Conservation (phyloP, 1,284 basidiomycete species). For the Entoloma clypeatum region DNA sequence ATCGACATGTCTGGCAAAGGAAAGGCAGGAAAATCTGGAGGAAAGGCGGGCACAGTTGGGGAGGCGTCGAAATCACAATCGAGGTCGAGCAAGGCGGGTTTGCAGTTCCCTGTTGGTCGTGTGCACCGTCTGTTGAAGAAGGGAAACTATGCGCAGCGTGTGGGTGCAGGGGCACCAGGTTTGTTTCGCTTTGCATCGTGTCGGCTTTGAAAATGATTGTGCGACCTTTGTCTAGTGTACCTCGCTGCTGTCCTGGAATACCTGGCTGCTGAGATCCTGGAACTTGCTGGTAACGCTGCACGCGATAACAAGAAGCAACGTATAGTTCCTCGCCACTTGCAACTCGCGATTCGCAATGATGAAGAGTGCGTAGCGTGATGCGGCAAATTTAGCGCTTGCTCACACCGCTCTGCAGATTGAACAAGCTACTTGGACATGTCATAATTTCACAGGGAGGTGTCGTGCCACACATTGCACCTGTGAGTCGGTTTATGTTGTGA, state of each 20-base stretch:
- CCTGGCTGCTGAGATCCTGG: constrained; percentile 83
- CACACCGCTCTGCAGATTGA: constrained; percentile 41
- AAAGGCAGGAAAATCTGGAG: constrained; percentile 56
- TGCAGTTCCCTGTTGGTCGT: constrained; percentile 90
- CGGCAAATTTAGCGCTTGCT: constrained; percentile 15
- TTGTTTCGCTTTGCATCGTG: background rate
- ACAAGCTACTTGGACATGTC: constrained; percentile 78
- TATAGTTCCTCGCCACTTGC: constrained; percentile 88
- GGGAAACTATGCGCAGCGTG: constrained; percentile 80
- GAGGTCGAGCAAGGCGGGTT: constrained; percentile 78
- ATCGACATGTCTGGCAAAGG: constrained; percentile 49
- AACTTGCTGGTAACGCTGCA: constrained; percentile 80
- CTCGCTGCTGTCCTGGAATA: constrained; percentile 75
- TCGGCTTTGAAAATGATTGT: constrained; percentile 3
- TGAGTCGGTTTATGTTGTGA: constrained; percentile 17
- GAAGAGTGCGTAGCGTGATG: constrained; percentile 62
- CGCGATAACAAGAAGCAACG: constrained; percentile 85
- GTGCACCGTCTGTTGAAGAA: constrained; percentile 85
- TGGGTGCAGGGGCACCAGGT: constrained; percentile 79
- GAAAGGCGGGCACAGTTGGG: constrained; percentile 50
- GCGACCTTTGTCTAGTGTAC: constrained; percentile 52
- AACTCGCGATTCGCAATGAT: constrained; percentile 87
- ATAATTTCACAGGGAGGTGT: constrained; percentile 93
- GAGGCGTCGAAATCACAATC: constrained; percentile 55
- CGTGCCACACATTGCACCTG: constrained; percentile 61